A percentile compares a stretch with the other conserved stretches of the same genome.
phyloP scores from a whole-genome alignment of 176 grass and related monocot genomes.

The Oryza nivara region DNA sequence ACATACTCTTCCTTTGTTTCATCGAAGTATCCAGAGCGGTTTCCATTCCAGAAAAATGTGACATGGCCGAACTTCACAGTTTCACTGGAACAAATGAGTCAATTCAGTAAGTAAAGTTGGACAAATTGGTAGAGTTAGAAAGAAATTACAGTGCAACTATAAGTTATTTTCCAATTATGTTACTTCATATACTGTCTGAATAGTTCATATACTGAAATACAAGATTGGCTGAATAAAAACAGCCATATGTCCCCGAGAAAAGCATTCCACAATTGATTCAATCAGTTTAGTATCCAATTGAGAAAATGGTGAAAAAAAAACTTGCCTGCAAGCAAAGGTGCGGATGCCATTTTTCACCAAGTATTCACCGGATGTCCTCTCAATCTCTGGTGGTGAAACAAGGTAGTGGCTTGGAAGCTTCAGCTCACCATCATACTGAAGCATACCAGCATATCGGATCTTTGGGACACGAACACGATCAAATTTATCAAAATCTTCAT shows the following conservation, averaged over 20 bases:
- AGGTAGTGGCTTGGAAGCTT: constrained; percentile 79
- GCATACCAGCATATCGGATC: constrained; percentile 94
- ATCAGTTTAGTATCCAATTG: neutral
- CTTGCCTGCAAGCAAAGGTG: constrained; percentile 99
- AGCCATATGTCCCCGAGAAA: neutral
- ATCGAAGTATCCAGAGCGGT: constrained; percentile 95
- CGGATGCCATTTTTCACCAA: constrained; percentile 96
- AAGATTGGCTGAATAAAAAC: neutral
- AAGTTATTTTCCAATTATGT: neutral
- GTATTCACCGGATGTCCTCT: constrained; percentile 98
- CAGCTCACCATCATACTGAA: constrained; percentile 96
- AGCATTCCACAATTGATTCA: constrained; percentile 8
- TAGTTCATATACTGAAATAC: neutral
- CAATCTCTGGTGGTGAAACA: constrained; percentile 92
- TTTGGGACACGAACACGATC: constrained; percentile 86
- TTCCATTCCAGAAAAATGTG: constrained; percentile 99
- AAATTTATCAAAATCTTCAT: constrained; percentile 90
- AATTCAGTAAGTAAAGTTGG: neutral
- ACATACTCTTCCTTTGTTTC: constrained; percentile 84
- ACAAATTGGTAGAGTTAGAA: neutral
- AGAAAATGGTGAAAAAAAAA: constrained; percentile 6
- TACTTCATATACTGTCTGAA: neutral
- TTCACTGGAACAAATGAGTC: constrained; percentile 60
- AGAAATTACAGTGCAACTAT: neutral
- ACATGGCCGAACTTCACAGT: constrained; percentile 98